Base-by-base conservation (phyloP, 306 rosid genomes). In the Medicago truncatula region DNA sequence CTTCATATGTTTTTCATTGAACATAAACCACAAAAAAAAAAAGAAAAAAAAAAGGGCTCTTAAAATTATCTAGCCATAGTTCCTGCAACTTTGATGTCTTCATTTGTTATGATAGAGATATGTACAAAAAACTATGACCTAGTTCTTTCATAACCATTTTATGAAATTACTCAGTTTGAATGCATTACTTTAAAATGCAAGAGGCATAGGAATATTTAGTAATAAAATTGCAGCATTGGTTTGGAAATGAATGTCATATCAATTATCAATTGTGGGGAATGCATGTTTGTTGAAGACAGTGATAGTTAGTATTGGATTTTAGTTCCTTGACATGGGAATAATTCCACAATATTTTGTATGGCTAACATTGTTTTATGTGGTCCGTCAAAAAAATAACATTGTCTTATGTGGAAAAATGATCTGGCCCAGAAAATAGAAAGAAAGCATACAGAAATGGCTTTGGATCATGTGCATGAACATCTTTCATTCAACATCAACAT, bases 301-400 rank as follows among this genome's bases (percentile, higher is more conserved):
- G 79, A 84, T 73, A 49, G 80, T 50, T 73, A 62, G 20, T 47
- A 70, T 82, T 85, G 82, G 84, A 57, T 18, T 81, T 20, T 66
- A 66, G 78, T 71, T 72, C n/a, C 73, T 73, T 59, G 74, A 54
- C 3, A 18, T 54, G 15, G 36, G 39, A 66, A 71, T 79, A 46
- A 60, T 76, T 28, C 46, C 7, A 80, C 58, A 28, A 66, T 47
- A 18, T 11, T 54, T 63, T 46, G 10, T 21, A 58, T 54, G 71
- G 71, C 38, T 41, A 60, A 21, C 58, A 80, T 68, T 67, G 40
- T 75, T 60, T 12, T 20, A 61, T 69, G 46, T 73, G 58, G 41
- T 34, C 38, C 38, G 38, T 34, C 38, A 34, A 34, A 34, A 34
- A 34, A 34, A 34, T 34, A 34, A 34, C 38, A 34, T 34, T 34